Base-by-base conservation (phyloP, 495 filamentous ascomycete genomes). In the Articulospora tetracladia region DNA sequence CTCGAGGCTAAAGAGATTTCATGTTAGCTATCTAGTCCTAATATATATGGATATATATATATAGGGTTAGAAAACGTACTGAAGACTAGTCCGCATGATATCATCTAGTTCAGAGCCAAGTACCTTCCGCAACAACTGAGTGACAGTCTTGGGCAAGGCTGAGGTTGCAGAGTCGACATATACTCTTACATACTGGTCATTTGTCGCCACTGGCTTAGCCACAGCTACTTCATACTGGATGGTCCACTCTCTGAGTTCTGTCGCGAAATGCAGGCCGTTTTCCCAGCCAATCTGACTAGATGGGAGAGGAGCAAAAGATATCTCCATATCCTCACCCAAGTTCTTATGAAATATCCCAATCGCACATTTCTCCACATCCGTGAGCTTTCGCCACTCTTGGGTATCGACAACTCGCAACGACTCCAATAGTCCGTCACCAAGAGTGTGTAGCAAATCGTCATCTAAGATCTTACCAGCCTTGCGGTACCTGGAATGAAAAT, bases 361-460 rank as follows among this genome's bases (percentile, higher is more conserved):
- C 8, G 77, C 78, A 55, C 74, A 76, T 7, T 53, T 69, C 61
- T 82, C 79, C 32, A 77, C 55, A 4, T 71, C 67, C 3, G 70
- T 74, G 1, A 79, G 55, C 17, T 36, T 19, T 19, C 79, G 71
- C 79, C 79, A 82, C 55, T 80, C 79, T 46, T 69, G 68, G 17
- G 60, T 19, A 2, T 61, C 60, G 17, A 74, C 65, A 60, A 71
- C 71, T 13, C 72, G 55, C 23, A 69, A 32, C 1, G 71, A 69
- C 34, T 81, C 77, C 15, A 72, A 58, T 0, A 72, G 64, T 32
- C 73, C 78, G 20, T 73, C 58, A 44, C 39, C 39, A 17, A 44
- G 39, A 7, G 39, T 44, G 15, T 44, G 39, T 11, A 44, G 39
- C 39, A 44, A 17, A 44, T 44, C 39, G 10, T 44, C 39, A 17